Conservation (phyloP, 2,329 filamentous ascomycete genomes). For the Aspergillus nomiae region DNA sequence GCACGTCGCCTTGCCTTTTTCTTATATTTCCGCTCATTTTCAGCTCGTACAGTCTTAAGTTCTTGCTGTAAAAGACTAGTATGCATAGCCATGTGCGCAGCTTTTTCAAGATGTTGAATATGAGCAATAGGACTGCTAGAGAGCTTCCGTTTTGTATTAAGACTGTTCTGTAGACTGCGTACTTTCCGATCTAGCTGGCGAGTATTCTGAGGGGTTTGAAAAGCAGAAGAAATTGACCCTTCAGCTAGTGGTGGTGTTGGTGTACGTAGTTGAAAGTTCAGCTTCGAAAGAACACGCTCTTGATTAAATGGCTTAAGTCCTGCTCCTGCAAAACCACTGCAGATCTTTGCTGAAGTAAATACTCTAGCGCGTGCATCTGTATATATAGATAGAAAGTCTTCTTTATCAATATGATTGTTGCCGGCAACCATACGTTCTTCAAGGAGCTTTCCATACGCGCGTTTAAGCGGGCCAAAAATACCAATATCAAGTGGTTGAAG, state of each 20-base stretch:
- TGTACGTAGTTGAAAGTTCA: constrained; percentile 8
- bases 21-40: constrained; percentile 1
- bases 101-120: constrained; percentile 13
- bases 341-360: constrained; percentile 10
- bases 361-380: background rate
- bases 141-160: constrained; percentile 1
- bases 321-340: constrained; percentile 7
- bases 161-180: background rate
- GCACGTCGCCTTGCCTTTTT: background rate
- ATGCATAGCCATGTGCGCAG: constrained; percentile 7
- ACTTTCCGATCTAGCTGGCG: background rate
- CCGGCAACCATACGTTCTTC: background rate
- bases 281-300: constrained; percentile 4
- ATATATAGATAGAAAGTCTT: constrained; percentile 11
- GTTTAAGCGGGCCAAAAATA: background rate
- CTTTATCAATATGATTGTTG: background rate
- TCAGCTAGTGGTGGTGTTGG: constrained; percentile 4
- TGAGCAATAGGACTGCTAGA: constrained; percentile 14
- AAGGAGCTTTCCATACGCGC: background rate
- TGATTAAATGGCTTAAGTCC: constrained; percentile 8
- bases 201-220: background rate
- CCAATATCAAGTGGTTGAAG: background rate
- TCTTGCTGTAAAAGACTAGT: constrained; percentile 5
- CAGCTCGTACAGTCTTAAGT: background rate
- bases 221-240: constrained; percentile 9